A percentile compares a stretch with the other conserved stretches of the same genome.
Evolutionary conservation across 495 filamentous ascomycete genomes (phyloP).

Genomic region (Saxispiralis lemnorum): DNA sequence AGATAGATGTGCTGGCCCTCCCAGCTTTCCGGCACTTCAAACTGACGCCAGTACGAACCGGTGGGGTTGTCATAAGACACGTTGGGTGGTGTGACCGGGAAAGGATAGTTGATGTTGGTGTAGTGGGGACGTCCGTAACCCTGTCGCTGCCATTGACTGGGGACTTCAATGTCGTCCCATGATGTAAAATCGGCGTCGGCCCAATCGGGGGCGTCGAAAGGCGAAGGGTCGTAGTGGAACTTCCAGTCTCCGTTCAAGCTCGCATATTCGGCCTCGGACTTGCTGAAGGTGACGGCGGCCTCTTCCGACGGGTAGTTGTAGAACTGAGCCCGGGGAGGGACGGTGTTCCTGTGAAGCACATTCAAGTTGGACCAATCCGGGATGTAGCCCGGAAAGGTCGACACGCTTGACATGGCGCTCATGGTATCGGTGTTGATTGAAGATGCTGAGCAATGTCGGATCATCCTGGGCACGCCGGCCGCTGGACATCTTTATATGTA

Average conservation of each 20-base stretch:
- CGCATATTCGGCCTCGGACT: too few species aligned
- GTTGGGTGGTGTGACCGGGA: background rate
- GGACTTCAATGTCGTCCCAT: slow-evolving; percentile 8
- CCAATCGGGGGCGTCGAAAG: slow-evolving; percentile 28
- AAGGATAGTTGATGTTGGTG: slow-evolving; percentile 4
- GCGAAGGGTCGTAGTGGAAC: slow-evolving; percentile 36
- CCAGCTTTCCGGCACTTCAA: background rate
- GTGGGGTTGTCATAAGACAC: background rate
- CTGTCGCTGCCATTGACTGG: slow-evolving; percentile 9
- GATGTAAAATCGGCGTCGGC: background rate
- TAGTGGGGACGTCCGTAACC: slow-evolving; percentile 2
- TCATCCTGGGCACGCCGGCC: too few species aligned
- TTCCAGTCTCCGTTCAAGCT: slow-evolving; percentile 41
- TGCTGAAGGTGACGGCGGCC: too few species aligned
- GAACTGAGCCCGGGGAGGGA: too few species aligned
- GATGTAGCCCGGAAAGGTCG: too few species aligned
- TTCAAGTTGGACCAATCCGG: too few species aligned
- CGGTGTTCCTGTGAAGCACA: too few species aligned
- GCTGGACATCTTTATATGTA: too few species aligned
- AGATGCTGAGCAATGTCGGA: too few species aligned
- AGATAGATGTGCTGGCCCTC: background rate
- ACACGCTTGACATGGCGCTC: too few species aligned
- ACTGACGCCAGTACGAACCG: background rate
- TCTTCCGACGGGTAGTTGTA: too few species aligned
- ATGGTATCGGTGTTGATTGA: too few species aligned